Base-by-base conservation (phyloP, 2,329 filamentous ascomycete genomes). In the Penicillium hesseltinei region DNA sequence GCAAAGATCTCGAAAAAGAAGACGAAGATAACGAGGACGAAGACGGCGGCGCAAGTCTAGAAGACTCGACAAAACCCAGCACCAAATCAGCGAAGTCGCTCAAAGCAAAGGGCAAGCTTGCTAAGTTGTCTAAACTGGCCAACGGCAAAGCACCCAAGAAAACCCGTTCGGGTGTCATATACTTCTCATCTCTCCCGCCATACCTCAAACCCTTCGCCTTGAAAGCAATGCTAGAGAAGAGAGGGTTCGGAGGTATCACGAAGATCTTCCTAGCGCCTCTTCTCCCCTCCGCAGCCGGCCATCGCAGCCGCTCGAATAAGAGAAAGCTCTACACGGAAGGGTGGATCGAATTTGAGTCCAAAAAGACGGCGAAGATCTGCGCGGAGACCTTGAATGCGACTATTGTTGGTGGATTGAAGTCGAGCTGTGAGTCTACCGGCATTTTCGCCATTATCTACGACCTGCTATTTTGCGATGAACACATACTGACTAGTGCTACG, bases 151-250 rank as follows among this genome's bases (percentile, higher is more conserved):
- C 43, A 15, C 54, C 62, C 42, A 67, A 64, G 52, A 68, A 68
- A 38, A 60, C 75, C 42, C 77, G 77, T 60, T 70, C 73, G 0
- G 77, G 77, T 35, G 76, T 79, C 4, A 65, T 80, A 42, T 79
- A 79, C 57, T 66, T 79, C 29, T 77, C 76, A 27, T 78, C 77
- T 2, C 64, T 80, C 2, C 78, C 78, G 4, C 78, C 78, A 27
- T 78, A 80, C 54, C 70, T 80, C n/a, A 78, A 78, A 60, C 77
- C 77, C n/a, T 76, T 71, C 46, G 75, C 76, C 0, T 65, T 80
- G n/a, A 78, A 78, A 56, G 71, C 69, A 5, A 65, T 80, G 8
- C 66, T 80, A 4, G 64, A 72, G 39, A 66, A 73, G 10, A 72
- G 77, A 7, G 73, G 74, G 1, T 80, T 80, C 54, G 65, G 61